Evolutionary conservation across 305 asterid species (phyloP), one percentile per base, ranked within the genome.

Genomic region (Rubia tinctorum): DNA sequence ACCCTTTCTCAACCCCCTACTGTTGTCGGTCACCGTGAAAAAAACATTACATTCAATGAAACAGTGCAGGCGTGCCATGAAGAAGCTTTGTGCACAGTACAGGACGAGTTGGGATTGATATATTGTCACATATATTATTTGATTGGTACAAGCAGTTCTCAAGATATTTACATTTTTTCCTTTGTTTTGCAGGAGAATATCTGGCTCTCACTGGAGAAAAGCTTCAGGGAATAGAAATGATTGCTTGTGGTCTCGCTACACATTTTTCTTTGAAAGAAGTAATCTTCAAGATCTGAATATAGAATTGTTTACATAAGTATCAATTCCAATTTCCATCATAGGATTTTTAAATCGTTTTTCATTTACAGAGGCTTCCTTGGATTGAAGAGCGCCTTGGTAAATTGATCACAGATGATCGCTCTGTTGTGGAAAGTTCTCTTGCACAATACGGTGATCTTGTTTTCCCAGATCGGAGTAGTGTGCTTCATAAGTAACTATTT

Each of bases 221-320:
- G 80, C 87, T 95, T 71, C 85, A 86, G 73, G 98, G 98, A 49
- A 90, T 84, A 69, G 99, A 93, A 75, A 93, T 95, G 99, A 78
- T 95, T 87, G 97, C 96, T 23, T 89, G 93, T 72, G 97, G 95
- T 82, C 97, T 93, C 78, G 99, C 97, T 64, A 93, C 99, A 71
- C 99, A 95, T 81, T 95, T 83, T 80, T 82, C 88, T 27, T 76
- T 86, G 71, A 89, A 83, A 81, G 98, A 90, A 80, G 99, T 93
- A 78, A 71, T 90, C 86, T 78, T 69, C 84, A 65, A 47, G 71
- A 37, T 56, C 49, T 39, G 76, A 56, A n/a, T 56, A 20, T 30
- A 18, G 62, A 66, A 12, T 34, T 68, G 12, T 14, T 49, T 55
- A 66, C 83, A 71, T 76, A 51, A 76, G 13, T 68, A 61, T 37